phyloP scores from a whole-genome alignment of 495 filamentous ascomycete genomes.

The Trichoderma virens region DNA sequence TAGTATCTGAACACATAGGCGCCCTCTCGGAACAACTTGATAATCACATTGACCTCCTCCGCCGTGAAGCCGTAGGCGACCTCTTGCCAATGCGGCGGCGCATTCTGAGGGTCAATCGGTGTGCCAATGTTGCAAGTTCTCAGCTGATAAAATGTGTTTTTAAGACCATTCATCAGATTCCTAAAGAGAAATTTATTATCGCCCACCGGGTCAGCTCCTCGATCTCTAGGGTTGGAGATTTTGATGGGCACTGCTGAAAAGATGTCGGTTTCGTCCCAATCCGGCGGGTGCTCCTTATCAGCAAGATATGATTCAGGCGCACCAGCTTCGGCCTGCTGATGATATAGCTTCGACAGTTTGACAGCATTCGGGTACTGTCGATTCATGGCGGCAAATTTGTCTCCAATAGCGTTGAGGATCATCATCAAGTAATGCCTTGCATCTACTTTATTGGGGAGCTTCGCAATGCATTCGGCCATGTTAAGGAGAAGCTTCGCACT shows the following conservation, averaged over 20 bases:
- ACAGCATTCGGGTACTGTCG: slow-evolving; percentile 89
- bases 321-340: slow-evolving; percentile 56
- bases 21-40: slow-evolving; percentile 94
- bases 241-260: slow-evolving; percentile 95
- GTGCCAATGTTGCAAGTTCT: slow-evolving; percentile 73
- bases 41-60: slow-evolving; percentile 92
- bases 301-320: slow-evolving; percentile 72
- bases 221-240: slow-evolving; percentile 84
- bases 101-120: slow-evolving; percentile 64
- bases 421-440: slow-evolving; percentile 93
- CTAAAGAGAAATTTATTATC: slow-evolving; percentile 99
- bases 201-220: slow-evolving; percentile 83
- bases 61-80: slow-evolving; percentile 95
- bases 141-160: slow-evolving; percentile 93
- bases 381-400: slow-evolving; percentile 98
- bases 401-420: slow-evolving; percentile 94
- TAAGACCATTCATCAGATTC: slow-evolving; percentile 94
- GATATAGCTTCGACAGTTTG: slow-evolving; percentile 74
- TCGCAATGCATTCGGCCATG: slow-evolving; percentile 94
- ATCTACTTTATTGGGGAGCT: slow-evolving; percentile 81
- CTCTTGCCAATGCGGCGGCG: slow-evolving; percentile 87
- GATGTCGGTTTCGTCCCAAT: slow-evolving; percentile 98
- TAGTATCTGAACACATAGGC: slow-evolving; percentile 96
- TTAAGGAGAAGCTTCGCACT: slow-evolving; percentile 94
- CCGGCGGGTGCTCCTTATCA: slow-evolving; percentile 68